A percentile compares a stretch with the other conserved stretches of the same genome.
phyloP scores from a whole-genome alignment of 2,329 filamentous ascomycete species.

The Penicillium sp. region DNA sequence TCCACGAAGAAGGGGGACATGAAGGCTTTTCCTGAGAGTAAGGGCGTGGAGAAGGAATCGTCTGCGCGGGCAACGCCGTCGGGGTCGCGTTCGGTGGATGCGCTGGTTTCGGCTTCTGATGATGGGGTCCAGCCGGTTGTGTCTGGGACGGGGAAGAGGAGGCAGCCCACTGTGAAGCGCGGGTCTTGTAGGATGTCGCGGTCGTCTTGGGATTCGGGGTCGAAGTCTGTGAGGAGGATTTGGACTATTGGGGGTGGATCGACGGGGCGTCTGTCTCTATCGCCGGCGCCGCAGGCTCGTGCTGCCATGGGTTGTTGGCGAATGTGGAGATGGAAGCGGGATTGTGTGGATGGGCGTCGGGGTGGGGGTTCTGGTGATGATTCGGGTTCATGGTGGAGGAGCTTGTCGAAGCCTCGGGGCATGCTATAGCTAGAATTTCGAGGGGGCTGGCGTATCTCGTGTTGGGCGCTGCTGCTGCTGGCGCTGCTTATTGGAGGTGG shows the following conservation, averaged over 20 bases:
- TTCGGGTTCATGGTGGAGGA: conserved; percentile 42
- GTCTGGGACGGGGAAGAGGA: conserved; percentile 45
- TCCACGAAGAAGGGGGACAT: conserved; percentile 52
- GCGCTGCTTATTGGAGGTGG: conserved; percentile 15
- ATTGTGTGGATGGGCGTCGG: conserved; percentile 31
- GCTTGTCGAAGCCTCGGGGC: conserved; percentile 46
- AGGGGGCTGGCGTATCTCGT: conserved; percentile 13
- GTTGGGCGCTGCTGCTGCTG: conserved; percentile 10
- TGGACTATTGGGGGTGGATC: conserved; percentile 57
- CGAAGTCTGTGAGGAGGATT: conserved; percentile 53
- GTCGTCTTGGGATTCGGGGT: conserved; percentile 47
- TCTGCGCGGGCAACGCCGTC: conserved; percentile 30
- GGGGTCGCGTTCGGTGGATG: conserved; percentile 16
- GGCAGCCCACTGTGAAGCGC: conserved; percentile 52
- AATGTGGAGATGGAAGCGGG: conserved; percentile 50
- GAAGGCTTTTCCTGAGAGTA: conserved; percentile 48
- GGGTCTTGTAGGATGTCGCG: conserved; percentile 46
- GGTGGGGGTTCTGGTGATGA: conserved; percentile 33
- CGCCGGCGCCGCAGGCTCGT: conserved; percentile 54
- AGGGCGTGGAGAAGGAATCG: conserved; percentile 34
- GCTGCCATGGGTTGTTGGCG: conserved; percentile 55
- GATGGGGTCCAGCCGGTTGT: conserved; percentile 21
- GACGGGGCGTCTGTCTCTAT: conserved; percentile 54
- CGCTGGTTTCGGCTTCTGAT: conserved; percentile 27
- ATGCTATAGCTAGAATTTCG: conserved; percentile 36